Base-by-base conservation (phyloP, 225 moss, liverwort and hornwort species). In the Takakia lepidozioides region DNA sequence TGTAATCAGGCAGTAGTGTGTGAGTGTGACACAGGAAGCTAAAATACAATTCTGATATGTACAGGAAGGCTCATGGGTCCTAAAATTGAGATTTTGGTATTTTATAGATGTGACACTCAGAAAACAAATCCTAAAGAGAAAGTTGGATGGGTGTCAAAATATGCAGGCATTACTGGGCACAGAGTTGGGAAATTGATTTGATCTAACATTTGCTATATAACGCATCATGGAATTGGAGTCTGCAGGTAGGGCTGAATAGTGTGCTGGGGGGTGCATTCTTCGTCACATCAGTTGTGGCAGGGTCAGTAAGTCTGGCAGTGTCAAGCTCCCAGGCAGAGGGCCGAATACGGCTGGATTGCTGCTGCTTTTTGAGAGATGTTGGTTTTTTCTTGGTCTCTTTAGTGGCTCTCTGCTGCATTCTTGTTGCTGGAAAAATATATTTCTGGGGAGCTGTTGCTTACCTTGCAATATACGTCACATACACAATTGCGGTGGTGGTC, bases 311-410 rank as follows among this genome's bases (percentile, higher is more conserved):
- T 60, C 49, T 82, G 36, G 73, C 72, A 16, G 76, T 82, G 54
- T 74, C 70, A 63, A 38, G 54, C 10, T 25, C 54, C 23, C 56
- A 51, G 20, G 73, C 52, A 25, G 47, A 2, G 19, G 0, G 23
- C 15, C 73, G 60, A 3, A 73, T 84, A 20, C 71, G 59, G 49
- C 57, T 98, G 38, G 83, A 91, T 60, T 66, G 64, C 38, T 58
- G 58, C 25, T 85, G 90, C 53, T 98, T 98, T 51, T 26, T 87
- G 25, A 63, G 91, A 48, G 98, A 98, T 25, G 76, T 87, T 17
- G 82, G 87, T 5, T 98, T 87, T 52, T 98, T 91, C 49, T 20
- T 85, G 56, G 43, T 78, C 64, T 73, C 98, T 27, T 56, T 91
- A 55, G 67, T 52, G 23, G 71, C 77, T 14, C 82, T 98, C 10